These are phyloP conservation scores for Paramecium primaurelia DNA, from an alignment of 73 alveolate species.

Conservation along the genomic window DNA sequence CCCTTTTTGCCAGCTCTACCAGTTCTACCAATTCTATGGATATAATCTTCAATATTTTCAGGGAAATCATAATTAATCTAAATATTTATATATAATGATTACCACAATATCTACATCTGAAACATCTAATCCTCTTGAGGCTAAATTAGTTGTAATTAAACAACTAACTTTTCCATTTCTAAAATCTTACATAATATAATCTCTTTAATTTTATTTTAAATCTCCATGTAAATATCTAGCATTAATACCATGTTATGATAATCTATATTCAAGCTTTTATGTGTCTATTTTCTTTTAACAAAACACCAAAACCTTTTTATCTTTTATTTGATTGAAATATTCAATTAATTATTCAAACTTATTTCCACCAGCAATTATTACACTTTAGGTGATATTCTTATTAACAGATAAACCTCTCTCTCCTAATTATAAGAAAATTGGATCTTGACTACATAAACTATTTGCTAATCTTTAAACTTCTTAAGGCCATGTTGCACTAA, in stretches of 20 bases:
- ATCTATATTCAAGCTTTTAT: conserved; percentile 68
- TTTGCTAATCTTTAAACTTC: conserved; percentile 64
- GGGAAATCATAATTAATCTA: conserved; percentile 87
- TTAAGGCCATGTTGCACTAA: conserved; percentile 73
- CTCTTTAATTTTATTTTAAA: conserved; percentile 89
- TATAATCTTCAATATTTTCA: conserved; percentile 88
- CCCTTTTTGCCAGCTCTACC: conserved; percentile 91
- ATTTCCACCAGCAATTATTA: neutral
- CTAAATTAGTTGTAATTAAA: conserved; percentile 94
- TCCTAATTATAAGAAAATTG: conserved; percentile 63
- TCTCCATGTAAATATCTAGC: conserved; percentile 83
- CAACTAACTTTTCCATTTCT: conserved; percentile 72
- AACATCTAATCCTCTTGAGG: conserved; percentile 94
- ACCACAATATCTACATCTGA: conserved; percentile 85
- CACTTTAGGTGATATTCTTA: conserved; percentile 8
- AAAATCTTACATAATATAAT: conserved; percentile 72
- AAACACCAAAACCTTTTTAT: conserved; percentile 78
- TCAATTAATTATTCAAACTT: conserved; percentile 24
- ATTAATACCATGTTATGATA: conserved; percentile 66
- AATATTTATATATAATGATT: neutral
- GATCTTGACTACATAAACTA: conserved; percentile 39
- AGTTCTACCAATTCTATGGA: conserved; percentile 96
- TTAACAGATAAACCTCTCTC: conserved; percentile 71
- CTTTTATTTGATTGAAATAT: neutral
- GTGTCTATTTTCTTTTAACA: conserved; percentile 72